Evolutionary conservation across 2,329 filamentous ascomycete genomes (phyloP).

Genomic region (Shiraia bambusicola): DNA sequence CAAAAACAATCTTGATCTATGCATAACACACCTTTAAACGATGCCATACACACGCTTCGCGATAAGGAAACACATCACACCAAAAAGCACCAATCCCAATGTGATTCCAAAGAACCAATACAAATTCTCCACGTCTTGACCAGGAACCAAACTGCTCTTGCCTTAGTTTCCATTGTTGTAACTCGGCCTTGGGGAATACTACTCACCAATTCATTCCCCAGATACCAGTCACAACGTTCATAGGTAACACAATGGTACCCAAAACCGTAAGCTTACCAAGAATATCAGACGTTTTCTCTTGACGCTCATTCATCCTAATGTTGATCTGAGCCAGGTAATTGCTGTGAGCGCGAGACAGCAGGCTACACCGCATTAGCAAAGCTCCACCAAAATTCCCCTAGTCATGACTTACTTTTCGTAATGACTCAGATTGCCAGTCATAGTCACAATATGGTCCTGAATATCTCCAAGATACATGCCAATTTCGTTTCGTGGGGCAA

Average conservation of each 20-base stretch:
- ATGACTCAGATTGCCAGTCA: conserved; percentile 93
- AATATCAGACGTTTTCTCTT: conserved; percentile 93
- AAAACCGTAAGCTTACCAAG: conserved; percentile 92
- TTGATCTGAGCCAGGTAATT: conserved; percentile 99
- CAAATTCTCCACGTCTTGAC: conserved; percentile 75
- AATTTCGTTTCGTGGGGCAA: conserved; percentile 92
- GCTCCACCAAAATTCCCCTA: background rate
- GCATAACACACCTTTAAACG: conserved; percentile 18
- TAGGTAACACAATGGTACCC: conserved; percentile 93
- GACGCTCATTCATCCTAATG: conserved; percentile 96
- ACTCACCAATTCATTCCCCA: conserved; percentile 85
- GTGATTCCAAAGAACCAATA: conserved; percentile 62
- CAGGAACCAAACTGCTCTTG: conserved; percentile 69
- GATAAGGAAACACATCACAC: conserved; percentile 74
- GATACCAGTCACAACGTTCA: conserved; percentile 98
- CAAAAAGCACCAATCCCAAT: conserved; percentile 74
- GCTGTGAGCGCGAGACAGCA: conserved; percentile 85
- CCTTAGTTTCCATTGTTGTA: background rate
- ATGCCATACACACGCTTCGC: conserved; percentile 66
- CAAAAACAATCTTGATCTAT: background rate
- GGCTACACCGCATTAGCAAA: conserved; percentile 53
- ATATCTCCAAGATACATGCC: conserved; percentile 98
- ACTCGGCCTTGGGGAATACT: background rate
- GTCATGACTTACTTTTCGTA: conserved; percentile 78
- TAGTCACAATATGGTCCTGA: conserved; percentile 98